Conservation (phyloP, 108 stramenopile genomes). For the Nitzschia palea region DNA sequence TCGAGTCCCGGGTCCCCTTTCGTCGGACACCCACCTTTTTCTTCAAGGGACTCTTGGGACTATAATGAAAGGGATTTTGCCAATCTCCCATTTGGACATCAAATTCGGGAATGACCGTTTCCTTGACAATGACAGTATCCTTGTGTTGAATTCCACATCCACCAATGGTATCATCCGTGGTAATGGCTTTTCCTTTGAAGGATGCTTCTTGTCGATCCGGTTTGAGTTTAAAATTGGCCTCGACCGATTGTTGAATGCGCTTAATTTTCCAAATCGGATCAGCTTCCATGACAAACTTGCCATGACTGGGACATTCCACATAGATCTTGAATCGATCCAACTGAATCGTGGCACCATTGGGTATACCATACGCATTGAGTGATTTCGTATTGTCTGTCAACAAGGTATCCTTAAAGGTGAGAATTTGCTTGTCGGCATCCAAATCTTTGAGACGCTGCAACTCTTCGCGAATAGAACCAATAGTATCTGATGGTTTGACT, state of each 20-base stretch:
- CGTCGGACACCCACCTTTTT: conserved; percentile 6
- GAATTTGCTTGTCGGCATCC: conserved; percentile 5
- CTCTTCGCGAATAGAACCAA: conserved; percentile 6
- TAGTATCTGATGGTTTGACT: conserved; percentile 18
- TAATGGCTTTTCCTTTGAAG: not conserved
- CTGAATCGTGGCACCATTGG: not conserved
- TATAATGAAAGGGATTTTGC: conserved; percentile 13
- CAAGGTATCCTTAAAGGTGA: not conserved
- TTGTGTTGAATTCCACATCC: not conserved
- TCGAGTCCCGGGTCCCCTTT: not conserved
- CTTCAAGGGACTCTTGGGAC: not conserved
- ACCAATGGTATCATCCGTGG: not conserved
- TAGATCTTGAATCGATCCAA: conserved; percentile 11
- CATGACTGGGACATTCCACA: not conserved
- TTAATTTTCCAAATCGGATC: conserved; percentile 12
- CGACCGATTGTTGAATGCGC: conserved; percentile 1
- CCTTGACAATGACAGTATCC: conserved; percentile 2
- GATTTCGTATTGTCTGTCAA: not conserved
- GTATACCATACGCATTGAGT: conserved; percentile 3
- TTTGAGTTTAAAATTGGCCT: not conserved
- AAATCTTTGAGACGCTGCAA: conserved; percentile 5
- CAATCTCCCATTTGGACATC: conserved; percentile 6
- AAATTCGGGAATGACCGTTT: not conserved
- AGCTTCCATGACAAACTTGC: not conserved
- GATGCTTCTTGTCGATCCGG: not conserved